A percentile compares a stretch with the other conserved stretches of the same genome.
Evolutionary conservation across 805 yeast genomes (phyloP).

Genomic region (Soucietia sequanensis): DNA sequence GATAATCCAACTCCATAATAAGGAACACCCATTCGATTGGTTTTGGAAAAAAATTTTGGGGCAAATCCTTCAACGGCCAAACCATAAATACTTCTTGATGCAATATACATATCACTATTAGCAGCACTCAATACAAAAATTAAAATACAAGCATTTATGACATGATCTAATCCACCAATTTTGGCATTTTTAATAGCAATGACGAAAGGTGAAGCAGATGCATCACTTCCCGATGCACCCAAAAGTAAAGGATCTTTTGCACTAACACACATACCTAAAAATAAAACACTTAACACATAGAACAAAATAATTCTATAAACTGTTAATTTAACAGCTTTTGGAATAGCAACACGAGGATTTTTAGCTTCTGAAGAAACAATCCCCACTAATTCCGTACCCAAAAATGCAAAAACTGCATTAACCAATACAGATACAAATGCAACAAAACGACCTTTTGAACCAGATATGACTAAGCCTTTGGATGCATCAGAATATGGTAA

Average conservation of each 20-base stretch:
- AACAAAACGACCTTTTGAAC: constrained; percentile 55
- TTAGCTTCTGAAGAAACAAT: constrained; percentile 73
- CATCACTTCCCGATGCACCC: constrained; percentile 19
- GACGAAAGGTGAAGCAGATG: constrained; percentile 74
- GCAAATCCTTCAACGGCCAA: constrained; percentile 18
- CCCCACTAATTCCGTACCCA: constrained; percentile 70
- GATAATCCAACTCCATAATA: constrained; percentile 52
- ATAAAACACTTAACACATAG: constrained; percentile 58
- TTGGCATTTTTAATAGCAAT: constrained; percentile 63
- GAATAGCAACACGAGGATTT: constrained; percentile 63
- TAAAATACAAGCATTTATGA: constrained; percentile 9
- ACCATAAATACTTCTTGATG: constrained; percentile 18
- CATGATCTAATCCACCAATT: constrained; percentile 61
- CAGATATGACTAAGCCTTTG: constrained; percentile 19
- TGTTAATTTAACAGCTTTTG: constrained; percentile 68
- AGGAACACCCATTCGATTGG: constrained; percentile 70
- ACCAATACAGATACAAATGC: constrained; percentile 62
- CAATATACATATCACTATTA: constrained; percentile 17
- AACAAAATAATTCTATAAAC: constrained; percentile 67
- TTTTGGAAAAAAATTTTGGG: constrained; percentile 15
- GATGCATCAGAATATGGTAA: constrained; percentile 41
- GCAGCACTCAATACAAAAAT: constrained; percentile 13
- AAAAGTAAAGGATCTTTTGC: constrained; percentile 52
- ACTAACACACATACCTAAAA: constrained; percentile 69
- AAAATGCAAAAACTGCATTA: constrained; percentile 66